phyloP scores from a whole-genome alignment of 1,139 yeast species.

The Arxiozyma bovina region DNA sequence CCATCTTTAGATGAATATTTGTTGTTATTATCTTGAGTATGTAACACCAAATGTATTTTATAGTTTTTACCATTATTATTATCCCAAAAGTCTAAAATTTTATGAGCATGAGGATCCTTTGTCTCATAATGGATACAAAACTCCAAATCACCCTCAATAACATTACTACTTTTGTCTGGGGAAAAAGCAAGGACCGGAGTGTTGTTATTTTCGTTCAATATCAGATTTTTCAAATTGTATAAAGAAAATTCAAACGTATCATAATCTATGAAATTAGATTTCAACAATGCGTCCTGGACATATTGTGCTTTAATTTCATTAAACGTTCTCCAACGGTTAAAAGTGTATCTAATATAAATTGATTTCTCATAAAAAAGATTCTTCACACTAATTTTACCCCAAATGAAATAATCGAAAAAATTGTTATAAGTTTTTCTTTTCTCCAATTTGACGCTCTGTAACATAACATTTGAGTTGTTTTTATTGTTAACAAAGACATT shows the following conservation, averaged over 20 bases:
- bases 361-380: slow-evolving; percentile 26
- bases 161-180: background rate
- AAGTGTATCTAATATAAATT: slow-evolving; percentile 25
- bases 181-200: background rate
- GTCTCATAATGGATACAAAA: slow-evolving; percentile 27
- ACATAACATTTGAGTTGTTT: slow-evolving; percentile 15
- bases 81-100: slow-evolving; percentile 26
- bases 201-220: slow-evolving; percentile 6
- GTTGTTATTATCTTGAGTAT: slow-evolving; percentile 24
- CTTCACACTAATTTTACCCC: slow-evolving; percentile 25
- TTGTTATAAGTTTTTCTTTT: slow-evolving; percentile 5
- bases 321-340: slow-evolving; percentile 23
- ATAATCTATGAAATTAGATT: slow-evolving; percentile 10
- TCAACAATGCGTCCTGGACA: slow-evolving; percentile 7
- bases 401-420: slow-evolving; percentile 4
- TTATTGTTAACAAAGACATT: slow-evolving; percentile 19
- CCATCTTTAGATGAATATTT: slow-evolving; percentile 20
- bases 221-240: slow-evolving; percentile 12
- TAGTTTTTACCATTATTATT: slow-evolving; percentile 27
- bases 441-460: slow-evolving; percentile 23
- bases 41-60: slow-evolving; percentile 18
- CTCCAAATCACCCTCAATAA: slow-evolving; percentile 10
- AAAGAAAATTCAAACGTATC: slow-evolving; percentile 24
- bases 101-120: slow-evolving; percentile 13
- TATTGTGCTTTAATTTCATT: slow-evolving; percentile 25